Evolutionary conservation across 2,329 filamentous ascomycete genomes (phyloP).

Genomic region (Tolypocladium amazonense): DNA sequence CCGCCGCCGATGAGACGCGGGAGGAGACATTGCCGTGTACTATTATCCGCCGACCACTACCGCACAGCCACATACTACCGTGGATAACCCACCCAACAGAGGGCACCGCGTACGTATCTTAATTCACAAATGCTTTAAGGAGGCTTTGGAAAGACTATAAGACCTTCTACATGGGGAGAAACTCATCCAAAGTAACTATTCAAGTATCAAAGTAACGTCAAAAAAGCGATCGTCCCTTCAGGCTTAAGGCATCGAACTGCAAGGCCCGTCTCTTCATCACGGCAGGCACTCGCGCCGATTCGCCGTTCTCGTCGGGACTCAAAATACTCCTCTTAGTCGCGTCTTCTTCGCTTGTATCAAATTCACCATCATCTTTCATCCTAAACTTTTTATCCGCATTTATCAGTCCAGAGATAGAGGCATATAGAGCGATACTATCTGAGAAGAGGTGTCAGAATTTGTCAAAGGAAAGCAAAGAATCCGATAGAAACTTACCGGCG

Average conservation of each 20-base stretch:
- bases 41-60: slow-evolving; percentile 3
- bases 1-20: slow-evolving; percentile 5
- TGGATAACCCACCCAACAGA: neutral
- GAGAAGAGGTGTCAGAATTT: neutral
- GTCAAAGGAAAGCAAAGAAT: neutral
- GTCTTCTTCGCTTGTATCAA: neutral
- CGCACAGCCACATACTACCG: too few relatives aligned
- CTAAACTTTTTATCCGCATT: neutral
- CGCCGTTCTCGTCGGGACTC: neutral
- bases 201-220: neutral
- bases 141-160: neutral
- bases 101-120: neutral
- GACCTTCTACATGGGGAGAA: neutral
- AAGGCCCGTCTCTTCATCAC: neutral
- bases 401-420: neutral
- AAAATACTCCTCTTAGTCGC: neutral
- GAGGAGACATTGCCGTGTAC: slow-evolving; percentile 8
- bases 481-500: neutral
- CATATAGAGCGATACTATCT: neutral
- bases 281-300: neutral
- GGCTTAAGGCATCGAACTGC: neutral
- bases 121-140: neutral
- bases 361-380: neutral
- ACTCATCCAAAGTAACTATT: neutral
- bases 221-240: neutral